phyloP scores from a whole-genome alignment of 352 stramenopile species.

The Pythium rishiriense region DNA sequence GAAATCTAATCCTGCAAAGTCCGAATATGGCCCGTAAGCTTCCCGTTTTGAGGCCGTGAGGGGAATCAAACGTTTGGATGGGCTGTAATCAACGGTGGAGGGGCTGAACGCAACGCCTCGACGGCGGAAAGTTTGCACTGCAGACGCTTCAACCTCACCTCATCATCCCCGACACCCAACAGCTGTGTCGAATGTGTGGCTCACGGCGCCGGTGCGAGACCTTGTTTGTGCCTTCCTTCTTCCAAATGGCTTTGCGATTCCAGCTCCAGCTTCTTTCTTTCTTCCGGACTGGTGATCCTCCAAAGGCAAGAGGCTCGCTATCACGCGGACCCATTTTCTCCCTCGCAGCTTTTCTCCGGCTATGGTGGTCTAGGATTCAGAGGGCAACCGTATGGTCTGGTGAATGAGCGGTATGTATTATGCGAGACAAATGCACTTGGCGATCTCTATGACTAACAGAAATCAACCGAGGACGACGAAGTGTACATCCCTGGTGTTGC shows the following conservation, averaged over 20 bases:
- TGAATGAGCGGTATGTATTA: not conserved
- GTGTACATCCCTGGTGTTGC: not conserved
- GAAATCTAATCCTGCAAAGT: slow-evolving; percentile 8
- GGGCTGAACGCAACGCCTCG: slow-evolving; percentile 2
- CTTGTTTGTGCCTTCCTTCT: not conserved
- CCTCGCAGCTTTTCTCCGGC: not conserved
- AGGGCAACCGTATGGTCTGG: not conserved
- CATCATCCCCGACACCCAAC: not conserved
- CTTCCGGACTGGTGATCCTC: not conserved
- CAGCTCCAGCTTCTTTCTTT: not conserved
- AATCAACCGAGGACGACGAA: slow-evolving; percentile 1
- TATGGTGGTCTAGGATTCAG: not conserved
- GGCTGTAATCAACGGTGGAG: not conserved
- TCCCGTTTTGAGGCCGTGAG: not conserved
- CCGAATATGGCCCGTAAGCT: slow-evolving; percentile 6
- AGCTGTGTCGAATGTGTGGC: slow-evolving; percentile 3
- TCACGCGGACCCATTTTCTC: not conserved
- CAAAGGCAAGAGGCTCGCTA: not conserved
- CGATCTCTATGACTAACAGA: slow-evolving; percentile 1
- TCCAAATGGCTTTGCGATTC: slow-evolving; percentile 1
- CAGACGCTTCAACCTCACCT: not conserved
- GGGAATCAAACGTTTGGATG: not conserved
- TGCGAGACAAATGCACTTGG: not conserved
- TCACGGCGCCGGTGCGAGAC: no score
- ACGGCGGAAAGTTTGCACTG: not conserved